phyloP scores from a whole-genome alignment of 768 basidiomycete species.

The Boletus rex-veris region DNA sequence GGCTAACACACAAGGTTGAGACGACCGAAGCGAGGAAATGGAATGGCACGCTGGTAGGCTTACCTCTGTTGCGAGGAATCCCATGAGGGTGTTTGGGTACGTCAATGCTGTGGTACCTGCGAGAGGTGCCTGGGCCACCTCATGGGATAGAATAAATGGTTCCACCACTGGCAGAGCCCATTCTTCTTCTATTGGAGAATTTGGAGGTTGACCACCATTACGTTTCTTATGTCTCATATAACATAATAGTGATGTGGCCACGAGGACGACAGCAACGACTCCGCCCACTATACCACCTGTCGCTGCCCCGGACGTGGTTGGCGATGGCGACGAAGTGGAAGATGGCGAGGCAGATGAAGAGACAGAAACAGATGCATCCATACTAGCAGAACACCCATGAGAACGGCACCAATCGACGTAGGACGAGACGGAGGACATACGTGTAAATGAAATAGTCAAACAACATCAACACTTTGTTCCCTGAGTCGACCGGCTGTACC shows the following conservation, averaged over 20 bases:
- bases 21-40: neutral
- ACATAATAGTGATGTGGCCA: neutral
- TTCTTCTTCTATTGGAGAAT: neutral
- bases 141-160: neutral
- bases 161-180: neutral
- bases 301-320: neutral
- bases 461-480: slow-evolving; percentile 1
- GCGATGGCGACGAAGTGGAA: neutral
- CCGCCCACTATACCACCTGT: slow-evolving; percentile 8
- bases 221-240: slow-evolving; percentile 1
- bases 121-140: neutral
- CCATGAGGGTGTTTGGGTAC: too few relatives aligned
- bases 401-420: neutral
- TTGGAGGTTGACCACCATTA: neutral
- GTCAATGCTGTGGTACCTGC: too few relatives aligned
- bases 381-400: slow-evolving; percentile 6
- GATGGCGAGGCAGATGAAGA: neutral
- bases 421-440: neutral
- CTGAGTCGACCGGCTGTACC: slow-evolving; percentile 2
- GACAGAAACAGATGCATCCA: neutral
- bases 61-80: too few relatives aligned
- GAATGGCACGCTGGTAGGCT: too few relatives aligned
- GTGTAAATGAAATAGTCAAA: slow-evolving; percentile 21
- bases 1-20: neutral
- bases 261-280: neutral